Evolutionary conservation across 2,329 filamentous ascomycete genomes (phyloP), one percentile per base, ranked within the genome.

Genomic region (Scolecobasidium constrictum): DNA sequence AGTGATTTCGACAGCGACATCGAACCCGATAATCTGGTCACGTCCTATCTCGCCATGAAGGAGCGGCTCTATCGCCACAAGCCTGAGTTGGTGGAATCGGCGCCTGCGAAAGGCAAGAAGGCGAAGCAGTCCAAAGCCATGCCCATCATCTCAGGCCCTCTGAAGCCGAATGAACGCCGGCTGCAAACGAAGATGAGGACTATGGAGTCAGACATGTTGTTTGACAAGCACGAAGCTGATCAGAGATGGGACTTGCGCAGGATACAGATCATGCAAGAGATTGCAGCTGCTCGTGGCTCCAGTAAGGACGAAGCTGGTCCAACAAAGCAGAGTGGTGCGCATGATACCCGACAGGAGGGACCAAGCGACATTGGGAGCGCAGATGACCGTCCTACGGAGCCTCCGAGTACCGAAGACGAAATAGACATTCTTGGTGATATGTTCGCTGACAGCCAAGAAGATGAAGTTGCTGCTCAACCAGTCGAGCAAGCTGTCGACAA

Each of bases 11-110:
- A 69, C 17, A 71, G 67, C 47, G 68, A 71, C 46, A 50, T 68
- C 3, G 68, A 71, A 31, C 63, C 66, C 3, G 67, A 71, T 28
- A 63, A 71, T 44, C 58, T 72, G 15, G 68, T 88, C 19, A 79
- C 85, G 1, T 75, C 78, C 46, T 96, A 90, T 60, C 53, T 98
- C 16, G 76, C 81, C 13, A 75, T 85, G 15, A 88, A 86, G 60
- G 67, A 73, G 9, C 61, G 59, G 37, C 52, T 72, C 2, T 72
- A 63, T 49, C 58, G 66, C 35, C 53, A 69, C n/a, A 59, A 67
- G 38, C 67, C 68, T 4, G 42, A 81, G 69, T 49, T 67, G 81
- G n/a, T 83, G 79, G 59, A 68, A 71, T 36, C 59, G 80, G 58
- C 31, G 69, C 65, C 54, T 49, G 47, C 52, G 40, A 49, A 44